Evolutionary conservation across 2,329 filamentous ascomycete species (phyloP).

Genomic region (Aspergillus fumigatus): DNA sequence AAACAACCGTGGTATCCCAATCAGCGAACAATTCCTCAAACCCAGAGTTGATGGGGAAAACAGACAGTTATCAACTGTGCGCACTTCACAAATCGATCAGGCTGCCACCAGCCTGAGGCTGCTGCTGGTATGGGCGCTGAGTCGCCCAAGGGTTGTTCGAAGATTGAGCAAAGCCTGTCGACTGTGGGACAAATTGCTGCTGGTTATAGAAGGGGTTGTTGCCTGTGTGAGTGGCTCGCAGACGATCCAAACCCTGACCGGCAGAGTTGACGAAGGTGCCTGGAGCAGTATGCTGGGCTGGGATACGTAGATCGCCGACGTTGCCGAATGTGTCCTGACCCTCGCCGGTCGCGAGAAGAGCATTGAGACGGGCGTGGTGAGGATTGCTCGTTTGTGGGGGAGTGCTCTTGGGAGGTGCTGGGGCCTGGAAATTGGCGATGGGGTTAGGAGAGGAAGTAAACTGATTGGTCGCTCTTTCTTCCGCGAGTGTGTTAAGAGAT

Average conservation of each 20-base stretch:
- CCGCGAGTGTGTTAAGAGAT: constrained; percentile 69
- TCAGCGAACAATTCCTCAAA: background rate
- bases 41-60: background rate
- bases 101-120: constrained; percentile 48
- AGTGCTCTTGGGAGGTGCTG: constrained; percentile 31
- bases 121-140: constrained; percentile 43
- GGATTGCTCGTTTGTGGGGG: constrained; percentile 44
- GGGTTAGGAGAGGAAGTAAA: constrained; percentile 49
- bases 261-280: constrained; percentile 96
- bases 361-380: constrained; percentile 71
- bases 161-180: constrained; percentile 42
- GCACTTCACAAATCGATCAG: constrained; percentile 55
- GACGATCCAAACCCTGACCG: constrained; percentile 67
- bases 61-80: background rate
- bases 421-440: constrained; percentile 45
- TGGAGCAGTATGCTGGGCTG: constrained; percentile 91
- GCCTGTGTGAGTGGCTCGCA: constrained; percentile 65
- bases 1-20: background rate
- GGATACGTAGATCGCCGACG: constrained; percentile 91
- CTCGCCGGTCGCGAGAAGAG: constrained; percentile 78
- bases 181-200: constrained; percentile 47
- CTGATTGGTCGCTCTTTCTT: constrained; percentile 72
- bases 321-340: constrained; percentile 98
- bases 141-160: constrained; percentile 54
- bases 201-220: constrained; percentile 86